Evolutionary conservation across 177 flowering plant species (phyloP), one percentile per base, ranked within the genome.

Genomic region (Vitis hybrid): DNA sequence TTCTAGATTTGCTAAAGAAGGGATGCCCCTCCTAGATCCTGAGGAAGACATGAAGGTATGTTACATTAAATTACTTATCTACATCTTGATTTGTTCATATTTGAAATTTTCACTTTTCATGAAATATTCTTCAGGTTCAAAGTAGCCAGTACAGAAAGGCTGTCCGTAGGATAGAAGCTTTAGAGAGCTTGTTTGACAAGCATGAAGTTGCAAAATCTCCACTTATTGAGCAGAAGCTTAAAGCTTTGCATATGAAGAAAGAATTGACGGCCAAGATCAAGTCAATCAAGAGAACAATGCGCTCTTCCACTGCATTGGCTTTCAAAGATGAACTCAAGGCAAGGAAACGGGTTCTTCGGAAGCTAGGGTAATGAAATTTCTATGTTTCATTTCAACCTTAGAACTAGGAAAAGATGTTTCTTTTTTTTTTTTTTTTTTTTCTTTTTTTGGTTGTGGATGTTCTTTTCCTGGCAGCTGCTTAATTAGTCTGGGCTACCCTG

Each of bases 301-400:
- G 92, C 14, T 69, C 89, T 56, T 90, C 98, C 12, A 81, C 95
- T 54, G 86, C 85, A 51, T 80, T 96, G 84, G 98, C 99, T 65
- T 96, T 96, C 64, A 93, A 93, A 79, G 98, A 92, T 87, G 99
- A 96, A 79, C 91, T 96, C 59, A 96, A 91, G 78, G 95, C 97
- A 51, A 83, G 98, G 75, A 92, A 89, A 75, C 82, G 97, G 69
- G 97, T 88, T 68, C 91, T 96, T 2, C 83, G 98, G 63, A 87
- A 94, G 76, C 89, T 96, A 8, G 98, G 98, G 99, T 95, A 90
- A 81, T 52, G 3, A 66, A 19, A 9, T 30, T 67, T 39, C 17
- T 66, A 26, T 26, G 21, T 51, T 17, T 51, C 2, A 23, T 50
- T 21, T 4, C 55, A 34, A 57, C 18, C 59, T 48, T 68, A 50